Base-by-base conservation (phyloP, 495 filamentous ascomycete species). In the Hypoxylon lenormandii region DNA sequence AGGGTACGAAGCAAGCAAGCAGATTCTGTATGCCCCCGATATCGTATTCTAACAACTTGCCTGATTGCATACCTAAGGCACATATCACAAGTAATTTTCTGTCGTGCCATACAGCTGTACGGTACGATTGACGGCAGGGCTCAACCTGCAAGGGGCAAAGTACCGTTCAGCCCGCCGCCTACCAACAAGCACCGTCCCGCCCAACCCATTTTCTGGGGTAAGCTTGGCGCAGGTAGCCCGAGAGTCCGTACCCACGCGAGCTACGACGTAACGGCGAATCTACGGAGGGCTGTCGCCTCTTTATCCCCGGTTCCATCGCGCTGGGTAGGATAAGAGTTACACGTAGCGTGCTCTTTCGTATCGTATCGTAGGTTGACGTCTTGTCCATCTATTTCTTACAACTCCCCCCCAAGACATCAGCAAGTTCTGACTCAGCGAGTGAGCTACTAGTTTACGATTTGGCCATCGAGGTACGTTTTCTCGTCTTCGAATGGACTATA, bases 171-270 rank as follows among this genome's bases (percentile, higher is more conserved):
- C 36, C 36, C 11, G 36, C 38, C 16, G 19, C 23, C 16, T 56
- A 16, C 19, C 48, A 38, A 52, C 33, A 48, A 69, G 51, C 52
- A 28, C 42, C 33, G 22, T 43, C 51, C 51, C 15, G 15, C 57
- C 53, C 65, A 58, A 47, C 46, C 54, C 33, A 49, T 59, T 66
- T 69, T 54, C 65, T 60, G 60, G 66, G 60, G 53, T 64, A 54
- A 26, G 60, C 23, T 64, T 69, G 66, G 60, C 60, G 48, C 40
- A 48, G 42, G 5, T 8, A 16, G 43, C 26, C 46, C 33, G 40
- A 30, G 36, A 21, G 19, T 26, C 16, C 45, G 6, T 22, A 11
- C 21, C n/a, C 61, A 50, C 36, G 52, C 46, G 46, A 59, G 40
- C 18, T 49, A 37, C 26, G 15, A 45, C 16, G 22, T 52, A n/a